These are phyloP conservation scores for Tillandsia leiboldiana DNA, from an alignment of 176 grass and related monocot species.

Conservation along the genomic window DNA sequence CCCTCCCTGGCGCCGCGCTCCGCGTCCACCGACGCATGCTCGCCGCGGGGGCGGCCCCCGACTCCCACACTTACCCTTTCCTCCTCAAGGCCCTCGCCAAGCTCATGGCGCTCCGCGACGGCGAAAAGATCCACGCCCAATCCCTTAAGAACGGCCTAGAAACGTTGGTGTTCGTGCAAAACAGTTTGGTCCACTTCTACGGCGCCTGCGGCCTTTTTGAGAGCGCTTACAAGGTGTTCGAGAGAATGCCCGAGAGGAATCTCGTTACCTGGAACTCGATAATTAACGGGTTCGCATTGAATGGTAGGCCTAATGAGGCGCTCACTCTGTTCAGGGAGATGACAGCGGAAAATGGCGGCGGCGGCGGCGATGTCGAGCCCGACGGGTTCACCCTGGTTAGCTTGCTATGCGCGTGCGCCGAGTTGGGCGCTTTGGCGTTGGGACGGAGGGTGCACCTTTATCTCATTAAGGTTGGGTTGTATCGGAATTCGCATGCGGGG, in stretches of 20 bases:
- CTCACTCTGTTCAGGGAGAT: slow-evolving; percentile 63
- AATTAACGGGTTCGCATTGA: slow-evolving; percentile 59
- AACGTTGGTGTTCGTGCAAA: slow-evolving; percentile 58
- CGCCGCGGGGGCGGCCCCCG: slow-evolving; percentile 40
- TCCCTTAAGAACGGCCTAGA: slow-evolving; percentile 45
- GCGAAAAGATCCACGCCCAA: slow-evolving; percentile 50
- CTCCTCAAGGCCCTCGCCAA: slow-evolving; percentile 73
- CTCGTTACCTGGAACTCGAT: slow-evolving; percentile 77
- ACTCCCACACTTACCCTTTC: slow-evolving; percentile 75
- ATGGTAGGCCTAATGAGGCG: slow-evolving; percentile 63
- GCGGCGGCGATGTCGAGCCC: slow-evolving; percentile 17
- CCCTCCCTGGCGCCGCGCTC: slow-evolving; percentile 39
- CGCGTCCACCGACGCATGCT: slow-evolving; percentile 37
- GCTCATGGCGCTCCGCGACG: slow-evolving; percentile 50
- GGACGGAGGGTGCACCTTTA: slow-evolving; percentile 56
- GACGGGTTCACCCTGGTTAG: slow-evolving; percentile 76
- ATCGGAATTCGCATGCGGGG: slow-evolving; percentile 38
- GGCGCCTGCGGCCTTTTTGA: slow-evolving; percentile 47
- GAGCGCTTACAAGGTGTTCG: slow-evolving; percentile 67
- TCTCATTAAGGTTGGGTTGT: slow-evolving; percentile 42
- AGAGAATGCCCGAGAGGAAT: slow-evolving; percentile 43
- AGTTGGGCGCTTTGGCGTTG: slow-evolving; percentile 43
- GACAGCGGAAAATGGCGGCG: slow-evolving; percentile 3
- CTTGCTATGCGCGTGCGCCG: slow-evolving; percentile 47
- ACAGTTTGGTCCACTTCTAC: slow-evolving; percentile 61